phyloP scores from a whole-genome alignment of 2,329 filamentous ascomycete genomes.

The Fusarium illudens region DNA sequence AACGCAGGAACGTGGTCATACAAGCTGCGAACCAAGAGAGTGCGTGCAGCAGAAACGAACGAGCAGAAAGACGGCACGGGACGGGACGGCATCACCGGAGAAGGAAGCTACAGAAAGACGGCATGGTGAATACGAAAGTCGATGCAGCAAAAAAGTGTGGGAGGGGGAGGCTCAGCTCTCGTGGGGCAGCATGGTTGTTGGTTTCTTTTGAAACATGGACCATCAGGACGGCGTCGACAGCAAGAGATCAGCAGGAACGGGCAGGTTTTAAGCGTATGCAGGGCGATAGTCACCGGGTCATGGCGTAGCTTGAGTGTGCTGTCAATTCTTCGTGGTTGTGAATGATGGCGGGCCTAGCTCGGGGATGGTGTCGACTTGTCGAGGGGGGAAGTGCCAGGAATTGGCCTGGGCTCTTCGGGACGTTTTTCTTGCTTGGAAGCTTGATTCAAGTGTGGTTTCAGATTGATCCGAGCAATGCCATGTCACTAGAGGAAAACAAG shows the following conservation, averaged over 20 bases:
- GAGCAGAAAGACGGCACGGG: neutral
- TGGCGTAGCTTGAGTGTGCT: neutral
- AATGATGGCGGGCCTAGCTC: neutral
- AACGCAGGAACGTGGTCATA: constrained; percentile 6
- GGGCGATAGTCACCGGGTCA: neutral
- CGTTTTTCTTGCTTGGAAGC: constrained; percentile 12
- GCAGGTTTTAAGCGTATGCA: neutral
- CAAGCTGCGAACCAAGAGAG: neutral
- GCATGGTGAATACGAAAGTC: constrained; percentile 26
- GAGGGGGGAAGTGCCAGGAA: constrained; percentile 12
- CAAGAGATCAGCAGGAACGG: constrained; percentile 1
- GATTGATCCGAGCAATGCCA: neutral
- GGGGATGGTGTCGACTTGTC: neutral
- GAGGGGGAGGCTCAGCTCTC: constrained; percentile 27
- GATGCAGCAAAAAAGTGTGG: constrained; percentile 29
- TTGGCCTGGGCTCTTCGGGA: constrained; percentile 34
- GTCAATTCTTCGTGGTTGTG: neutral
- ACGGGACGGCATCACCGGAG: neutral
- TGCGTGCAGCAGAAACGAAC: neutral
- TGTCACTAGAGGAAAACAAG: neutral
- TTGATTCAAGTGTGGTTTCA: neutral
- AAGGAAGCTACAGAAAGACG: constrained; percentile 7
- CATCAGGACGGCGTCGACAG: neutral
- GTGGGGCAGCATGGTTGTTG: neutral
- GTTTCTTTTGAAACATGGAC: constrained; percentile 10